These are phyloP conservation scores for Aristolochia contorta DNA, from an alignment of 164 flowering plant genomes.

Conservation along the genomic window DNA sequence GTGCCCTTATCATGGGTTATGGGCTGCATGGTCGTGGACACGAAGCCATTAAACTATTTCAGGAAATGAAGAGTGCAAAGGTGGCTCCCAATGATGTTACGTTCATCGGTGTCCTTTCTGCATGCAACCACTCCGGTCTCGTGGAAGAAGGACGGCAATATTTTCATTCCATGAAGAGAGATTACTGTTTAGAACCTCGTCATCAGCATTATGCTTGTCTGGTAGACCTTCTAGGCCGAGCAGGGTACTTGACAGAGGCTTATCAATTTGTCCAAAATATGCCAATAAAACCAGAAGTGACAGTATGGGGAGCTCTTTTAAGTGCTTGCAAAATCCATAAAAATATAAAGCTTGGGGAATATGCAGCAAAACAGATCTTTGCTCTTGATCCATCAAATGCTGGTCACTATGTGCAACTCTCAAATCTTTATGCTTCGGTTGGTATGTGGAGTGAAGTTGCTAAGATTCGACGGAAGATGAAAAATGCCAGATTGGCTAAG, in stretches of 20 bases:
- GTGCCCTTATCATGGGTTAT: conserved; percentile 25
- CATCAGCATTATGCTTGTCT: conserved; percentile 32
- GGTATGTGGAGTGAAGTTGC: conserved; percentile 21
- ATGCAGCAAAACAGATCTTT: conserved; percentile 20
- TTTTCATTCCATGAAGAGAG: conserved; percentile 23
- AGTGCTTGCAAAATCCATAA: conserved; percentile 20
- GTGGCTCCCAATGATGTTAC: conserved; percentile 29
- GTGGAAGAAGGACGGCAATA: conserved; percentile 24
- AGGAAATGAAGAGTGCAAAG: conserved; percentile 17
- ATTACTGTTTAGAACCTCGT: conserved; percentile 23
- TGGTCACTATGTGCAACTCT: conserved; percentile 30
- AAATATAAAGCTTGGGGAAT: conserved; percentile 20
- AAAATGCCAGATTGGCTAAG: conserved; percentile 21
- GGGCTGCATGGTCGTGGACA: conserved; percentile 27
- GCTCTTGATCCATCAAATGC: conserved; percentile 24
- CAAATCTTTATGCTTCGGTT: conserved; percentile 28
- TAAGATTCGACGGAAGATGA: conserved; percentile 21
- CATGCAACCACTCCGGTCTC: conserved; percentile 27
- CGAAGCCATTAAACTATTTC: conserved; percentile 24
- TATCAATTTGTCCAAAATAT: conserved; percentile 21
- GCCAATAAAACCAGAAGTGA: conserved; percentile 23
- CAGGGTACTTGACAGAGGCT: conserved; percentile 23
- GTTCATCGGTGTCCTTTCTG: conserved; percentile 21
- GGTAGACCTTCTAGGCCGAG: conserved; percentile 26
- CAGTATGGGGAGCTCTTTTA: conserved; percentile 27